Conservation (phyloP, 805 yeast species). For the Kodamaea jinghongensis region DNA sequence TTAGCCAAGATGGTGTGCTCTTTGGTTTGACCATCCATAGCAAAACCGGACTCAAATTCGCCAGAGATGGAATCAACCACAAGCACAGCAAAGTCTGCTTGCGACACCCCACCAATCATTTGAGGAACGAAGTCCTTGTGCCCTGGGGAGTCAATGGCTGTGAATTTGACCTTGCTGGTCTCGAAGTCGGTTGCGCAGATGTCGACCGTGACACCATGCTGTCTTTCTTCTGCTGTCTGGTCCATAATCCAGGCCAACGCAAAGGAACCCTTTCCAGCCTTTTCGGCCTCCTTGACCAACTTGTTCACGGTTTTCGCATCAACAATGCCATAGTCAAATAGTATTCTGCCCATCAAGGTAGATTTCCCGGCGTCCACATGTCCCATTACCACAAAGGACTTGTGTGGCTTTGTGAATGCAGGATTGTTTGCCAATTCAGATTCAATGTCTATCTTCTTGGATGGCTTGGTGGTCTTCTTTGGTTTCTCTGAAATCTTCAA, state of each 20-base stretch:
- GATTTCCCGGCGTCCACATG: slow-evolving; percentile 88
- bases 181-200: slow-evolving; percentile 67
- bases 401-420: slow-evolving; percentile 46
- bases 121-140: slow-evolving; percentile 81
- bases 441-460: slow-evolving; percentile 42
- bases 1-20: slow-evolving; percentile 73
- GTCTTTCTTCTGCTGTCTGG: slow-evolving; percentile 72
- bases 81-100: slow-evolving; percentile 71
- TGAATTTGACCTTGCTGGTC: slow-evolving; percentile 52
- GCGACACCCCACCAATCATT: slow-evolving; percentile 80
- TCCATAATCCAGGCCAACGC: slow-evolving; percentile 86
- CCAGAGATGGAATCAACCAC: slow-evolving; percentile 65
- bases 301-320: slow-evolving; percentile 63
- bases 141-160: slow-evolving; percentile 84
- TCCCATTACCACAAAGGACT: slow-evolving; percentile 78
- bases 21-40: slow-evolving; percentile 69
- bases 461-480: slow-evolving; percentile 30
- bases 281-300: slow-evolving; percentile 60
- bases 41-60: slow-evolving; percentile 70
- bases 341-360: slow-evolving; percentile 70
- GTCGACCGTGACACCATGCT: slow-evolving; percentile 77
- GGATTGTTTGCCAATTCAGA: slow-evolving; percentile 34
- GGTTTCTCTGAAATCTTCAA: slow-evolving; percentile 21
- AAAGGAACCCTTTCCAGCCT: slow-evolving; percentile 72
- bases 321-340: slow-evolving; percentile 65